These are phyloP conservation scores for Chionographis japonica DNA, from an alignment of 106 monocot genomes.

Conservation along the genomic window DNA sequence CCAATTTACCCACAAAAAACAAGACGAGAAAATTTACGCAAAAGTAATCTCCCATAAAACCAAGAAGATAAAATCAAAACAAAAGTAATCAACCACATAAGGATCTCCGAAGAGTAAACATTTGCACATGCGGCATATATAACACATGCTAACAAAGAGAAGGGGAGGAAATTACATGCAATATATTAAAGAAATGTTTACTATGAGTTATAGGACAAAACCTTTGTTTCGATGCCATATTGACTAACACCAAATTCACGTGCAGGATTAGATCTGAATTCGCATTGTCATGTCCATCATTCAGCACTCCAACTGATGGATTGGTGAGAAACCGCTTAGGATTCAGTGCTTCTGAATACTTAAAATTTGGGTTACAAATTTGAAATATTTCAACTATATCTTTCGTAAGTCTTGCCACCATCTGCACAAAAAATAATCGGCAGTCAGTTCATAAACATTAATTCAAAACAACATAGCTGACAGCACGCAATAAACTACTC, in stretches of 20 bases:
- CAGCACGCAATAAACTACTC: too few species aligned
- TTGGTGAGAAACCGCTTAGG: slow-evolving; percentile 80
- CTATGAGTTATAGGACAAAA: slow-evolving; percentile 17
- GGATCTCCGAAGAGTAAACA: neutral
- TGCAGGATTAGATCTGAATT: slow-evolving; percentile 90
- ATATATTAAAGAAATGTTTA: neutral
- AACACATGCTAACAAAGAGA: neutral
- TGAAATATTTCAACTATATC: slow-evolving; percentile 67
- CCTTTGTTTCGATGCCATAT: slow-evolving; percentile 59
- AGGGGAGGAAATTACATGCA: neutral
- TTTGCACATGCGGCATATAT: neutral
- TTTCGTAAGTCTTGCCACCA: slow-evolving; percentile 66
- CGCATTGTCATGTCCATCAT: slow-evolving; percentile 84
- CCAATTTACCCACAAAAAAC: too few species aligned
- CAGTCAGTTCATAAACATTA: neutral
- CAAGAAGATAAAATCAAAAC: neutral
- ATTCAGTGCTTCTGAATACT: slow-evolving; percentile 66
- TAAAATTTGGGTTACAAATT: slow-evolving; percentile 77
- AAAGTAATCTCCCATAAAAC: too few species aligned
- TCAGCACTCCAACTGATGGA: slow-evolving; percentile 68
- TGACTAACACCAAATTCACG: slow-evolving; percentile 67
- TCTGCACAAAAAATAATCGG: slow-evolving; percentile 38
- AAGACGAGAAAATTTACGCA: too few species aligned
- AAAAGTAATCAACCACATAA: neutral
- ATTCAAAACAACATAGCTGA: neutral